These are phyloP conservation scores for Salix caprea DNA, from an alignment of 345 rosid genomes.

Conservation along the genomic window DNA sequence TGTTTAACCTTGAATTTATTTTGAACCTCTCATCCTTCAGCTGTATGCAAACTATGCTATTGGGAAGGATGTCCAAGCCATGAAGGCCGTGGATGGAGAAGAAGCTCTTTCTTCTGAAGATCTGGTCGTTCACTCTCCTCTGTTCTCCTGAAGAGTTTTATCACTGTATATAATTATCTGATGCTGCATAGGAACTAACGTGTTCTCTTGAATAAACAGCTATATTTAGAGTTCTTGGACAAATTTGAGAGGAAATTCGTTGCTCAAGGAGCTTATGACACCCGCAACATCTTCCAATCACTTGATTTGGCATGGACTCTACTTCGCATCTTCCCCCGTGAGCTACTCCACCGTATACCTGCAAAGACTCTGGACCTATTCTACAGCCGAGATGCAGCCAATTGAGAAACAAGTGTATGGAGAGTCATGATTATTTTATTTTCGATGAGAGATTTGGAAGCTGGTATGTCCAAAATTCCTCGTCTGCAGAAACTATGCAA, in stretches of 20 bases:
- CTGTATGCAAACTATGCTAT: constrained; percentile 93
- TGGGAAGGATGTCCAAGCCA: constrained; percentile 97
- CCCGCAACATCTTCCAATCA: constrained; percentile 87
- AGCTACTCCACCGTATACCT: constrained; percentile 96
- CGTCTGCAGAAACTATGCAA: neutral
- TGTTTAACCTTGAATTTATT: neutral
- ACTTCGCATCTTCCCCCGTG: constrained; percentile 97
- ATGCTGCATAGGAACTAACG: constrained; percentile 13
- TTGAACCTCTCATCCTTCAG: constrained; percentile 31
- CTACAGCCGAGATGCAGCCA: constrained; percentile 73
- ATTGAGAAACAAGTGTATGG: constrained; percentile 19
- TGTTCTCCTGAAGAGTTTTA: neutral
- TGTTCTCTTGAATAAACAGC: constrained; percentile 43
- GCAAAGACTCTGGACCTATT: constrained; percentile 84
- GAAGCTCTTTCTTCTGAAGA: constrained; percentile 99
- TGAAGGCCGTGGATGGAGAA: constrained; percentile 99
- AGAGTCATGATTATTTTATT: neutral
- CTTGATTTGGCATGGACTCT: constrained; percentile 95
- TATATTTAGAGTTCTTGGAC: constrained; percentile 86
- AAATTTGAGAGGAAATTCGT: constrained; percentile 95
- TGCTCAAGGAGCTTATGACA: constrained; percentile 90
- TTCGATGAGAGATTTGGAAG: constrained; percentile 12
- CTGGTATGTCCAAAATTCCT: neutral
- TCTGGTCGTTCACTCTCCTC: constrained; percentile 47
- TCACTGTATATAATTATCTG: neutral